These are phyloP conservation scores for Paralagenidium karlingii DNA, from an alignment of 352 stramenopile genomes.

Conservation along the genomic window DNA sequence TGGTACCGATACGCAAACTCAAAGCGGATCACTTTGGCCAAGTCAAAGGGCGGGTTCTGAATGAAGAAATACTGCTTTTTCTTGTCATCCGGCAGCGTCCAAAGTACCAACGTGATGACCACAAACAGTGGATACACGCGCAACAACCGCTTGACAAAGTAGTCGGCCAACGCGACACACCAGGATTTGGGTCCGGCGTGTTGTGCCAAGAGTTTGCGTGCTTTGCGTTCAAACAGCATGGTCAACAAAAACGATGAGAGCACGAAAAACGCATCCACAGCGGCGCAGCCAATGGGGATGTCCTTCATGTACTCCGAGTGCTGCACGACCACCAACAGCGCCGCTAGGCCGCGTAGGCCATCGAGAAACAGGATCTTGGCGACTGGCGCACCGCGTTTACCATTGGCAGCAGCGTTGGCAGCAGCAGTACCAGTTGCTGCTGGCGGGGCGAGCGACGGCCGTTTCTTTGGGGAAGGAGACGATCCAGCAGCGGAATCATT, in stretches of 20 bases:
- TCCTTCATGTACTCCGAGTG: slow-evolving; percentile 17
- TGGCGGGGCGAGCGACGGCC: too few relatives aligned
- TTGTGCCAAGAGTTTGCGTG: slow-evolving; percentile 9
- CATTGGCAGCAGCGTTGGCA: too few relatives aligned
- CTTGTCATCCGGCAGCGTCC: slow-evolving; percentile 15
- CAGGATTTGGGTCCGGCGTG: slow-evolving; percentile 5
- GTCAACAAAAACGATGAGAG: slow-evolving; percentile 30
- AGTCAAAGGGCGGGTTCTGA: slow-evolving; percentile 10
- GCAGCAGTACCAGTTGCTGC: too few relatives aligned
- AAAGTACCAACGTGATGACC: slow-evolving; percentile 13
- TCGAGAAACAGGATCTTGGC: slow-evolving; percentile 23
- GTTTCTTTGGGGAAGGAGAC: too few relatives aligned
- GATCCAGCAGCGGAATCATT: too few relatives aligned
- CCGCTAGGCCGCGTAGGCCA: slow-evolving; percentile 15
- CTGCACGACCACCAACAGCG: slow-evolving; percentile 15
- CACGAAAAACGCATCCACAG: slow-evolving; percentile 32
- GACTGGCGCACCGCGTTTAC: too few relatives aligned
- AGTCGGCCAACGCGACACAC: slow-evolving; percentile 12
- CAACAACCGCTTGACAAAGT: slow-evolving; percentile 36
- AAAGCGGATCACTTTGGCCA: slow-evolving; percentile 24
- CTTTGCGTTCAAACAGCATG: slow-evolving; percentile 21
- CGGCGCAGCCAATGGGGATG: slow-evolving; percentile 13
- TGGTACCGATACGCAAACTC: slow-evolving; percentile 16
- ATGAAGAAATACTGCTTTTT: slow-evolving; percentile 15
- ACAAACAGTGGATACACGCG: slow-evolving; percentile 40